phyloP scores from a whole-genome alignment of 805 yeast species.

The Kluyveromyces siamensis region DNA sequence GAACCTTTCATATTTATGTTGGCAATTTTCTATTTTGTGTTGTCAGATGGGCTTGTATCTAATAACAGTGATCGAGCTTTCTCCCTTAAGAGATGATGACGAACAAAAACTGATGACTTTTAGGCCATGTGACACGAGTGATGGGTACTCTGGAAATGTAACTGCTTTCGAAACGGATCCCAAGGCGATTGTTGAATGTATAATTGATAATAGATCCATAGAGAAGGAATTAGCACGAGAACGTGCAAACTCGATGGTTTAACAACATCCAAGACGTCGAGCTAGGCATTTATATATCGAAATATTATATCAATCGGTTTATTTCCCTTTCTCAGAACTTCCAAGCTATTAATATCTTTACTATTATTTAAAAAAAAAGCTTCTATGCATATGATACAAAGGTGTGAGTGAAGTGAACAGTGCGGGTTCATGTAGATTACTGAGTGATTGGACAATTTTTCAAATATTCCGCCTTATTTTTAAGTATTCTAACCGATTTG shows the following conservation, averaged over 20 bases:
- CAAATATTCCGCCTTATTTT: constrained; percentile 74
- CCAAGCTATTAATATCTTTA: not conserved
- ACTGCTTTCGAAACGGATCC: constrained; percentile 31
- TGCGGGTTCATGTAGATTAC: constrained; percentile 16
- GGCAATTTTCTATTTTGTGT: constrained; percentile 21
- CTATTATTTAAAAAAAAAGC: not conserved
- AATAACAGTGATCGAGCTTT: constrained; percentile 8
- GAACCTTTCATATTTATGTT: constrained; percentile 23
- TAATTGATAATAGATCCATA: not conserved
- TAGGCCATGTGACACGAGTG: constrained; percentile 17
- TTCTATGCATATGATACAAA: constrained; percentile 1
- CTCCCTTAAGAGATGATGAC: constrained; percentile 2
- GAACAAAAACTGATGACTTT: not conserved
- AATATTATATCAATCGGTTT: constrained; percentile 1
- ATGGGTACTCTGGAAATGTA: constrained; percentile 40
- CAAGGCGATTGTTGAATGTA: not conserved
- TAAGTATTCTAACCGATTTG: constrained; percentile 78
- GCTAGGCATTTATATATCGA: constrained; percentile 4
- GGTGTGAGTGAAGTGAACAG: not conserved
- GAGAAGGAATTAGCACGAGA: not conserved
- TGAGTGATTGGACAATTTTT: constrained; percentile 70
- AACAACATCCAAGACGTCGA: not conserved
- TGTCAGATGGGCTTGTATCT: constrained; percentile 18
- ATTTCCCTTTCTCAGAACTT: not conserved
- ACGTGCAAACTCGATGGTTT: not conserved